phyloP scores from a whole-genome alignment of 1,139 yeast genomes.

The Suhomyces ambrosiae region DNA sequence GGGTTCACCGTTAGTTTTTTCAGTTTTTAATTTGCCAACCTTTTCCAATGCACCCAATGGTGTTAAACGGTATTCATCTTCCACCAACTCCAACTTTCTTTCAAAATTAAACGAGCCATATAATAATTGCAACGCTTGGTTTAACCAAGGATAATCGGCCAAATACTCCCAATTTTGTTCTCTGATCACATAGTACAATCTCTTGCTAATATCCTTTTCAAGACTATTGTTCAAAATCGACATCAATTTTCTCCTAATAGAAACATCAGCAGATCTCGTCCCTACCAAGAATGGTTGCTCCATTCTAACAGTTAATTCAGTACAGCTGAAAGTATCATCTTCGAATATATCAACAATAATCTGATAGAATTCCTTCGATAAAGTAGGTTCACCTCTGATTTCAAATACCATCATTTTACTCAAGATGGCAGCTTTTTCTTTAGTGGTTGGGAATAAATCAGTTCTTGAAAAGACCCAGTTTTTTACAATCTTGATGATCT shows the following conservation, averaged over 20 bases:
- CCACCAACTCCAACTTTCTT: constrained; percentile 45
- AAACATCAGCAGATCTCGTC: constrained; percentile 77
- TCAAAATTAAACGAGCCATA: constrained; percentile 73
- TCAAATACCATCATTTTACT: constrained; percentile 95
- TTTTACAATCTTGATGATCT: constrained; percentile 77
- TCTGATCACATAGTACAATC: constrained; percentile 80
- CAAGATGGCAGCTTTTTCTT: constrained; percentile 93
- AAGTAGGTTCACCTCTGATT: constrained; percentile 76
- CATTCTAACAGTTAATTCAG: constrained; percentile 92
- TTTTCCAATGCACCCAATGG: constrained; percentile 48
- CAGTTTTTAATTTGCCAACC: constrained; percentile 8
- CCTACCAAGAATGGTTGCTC: constrained; percentile 97
- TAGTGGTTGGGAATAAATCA: constrained; percentile 89
- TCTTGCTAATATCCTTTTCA: constrained; percentile 75
- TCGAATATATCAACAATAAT: constrained; percentile 88
- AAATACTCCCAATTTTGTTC: constrained; percentile 97
- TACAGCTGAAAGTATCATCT: constrained; percentile 73
- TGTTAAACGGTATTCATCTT: constrained; percentile 57
- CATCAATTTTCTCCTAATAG: constrained; percentile 79
- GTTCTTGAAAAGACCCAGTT: constrained; percentile 86
- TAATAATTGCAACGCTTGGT: constrained; percentile 86
- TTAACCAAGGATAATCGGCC: constrained; percentile 92
- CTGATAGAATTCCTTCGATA: constrained; percentile 80
- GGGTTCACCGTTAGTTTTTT: too few relatives aligned
- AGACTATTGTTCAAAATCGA: constrained; percentile 75